phyloP scores from a whole-genome alignment of 495 filamentous ascomycete genomes.

The Penicillium verhagenii region DNA sequence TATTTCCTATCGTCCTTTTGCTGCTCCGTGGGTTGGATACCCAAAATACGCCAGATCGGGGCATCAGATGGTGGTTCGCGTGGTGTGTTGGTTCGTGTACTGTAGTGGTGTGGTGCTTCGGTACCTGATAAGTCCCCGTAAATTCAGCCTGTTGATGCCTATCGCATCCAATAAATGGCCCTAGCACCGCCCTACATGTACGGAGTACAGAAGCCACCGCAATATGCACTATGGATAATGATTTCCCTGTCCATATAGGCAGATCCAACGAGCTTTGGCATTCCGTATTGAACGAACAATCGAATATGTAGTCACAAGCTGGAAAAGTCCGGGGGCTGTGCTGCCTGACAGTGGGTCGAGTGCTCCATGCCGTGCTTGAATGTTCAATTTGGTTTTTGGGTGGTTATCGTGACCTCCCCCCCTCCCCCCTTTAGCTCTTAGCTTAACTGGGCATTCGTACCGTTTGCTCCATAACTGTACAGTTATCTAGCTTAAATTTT shows the following conservation, averaged over 20 bases:
- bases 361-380: slow-evolving; percentile 4
- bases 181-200: no score
- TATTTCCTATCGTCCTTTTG: no score
- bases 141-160: no score
- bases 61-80: not conserved
- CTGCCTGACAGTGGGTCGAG: slow-evolving; percentile 7
- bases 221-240: not conserved
- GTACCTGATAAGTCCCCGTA: no score
- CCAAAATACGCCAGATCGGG: not conserved
- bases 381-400: not conserved
- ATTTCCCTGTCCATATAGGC: not conserved
- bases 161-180: no score
- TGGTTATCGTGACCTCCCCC: slow-evolving; percentile 2
- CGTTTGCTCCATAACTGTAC: no score
- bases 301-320: not conserved
- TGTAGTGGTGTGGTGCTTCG: no score
- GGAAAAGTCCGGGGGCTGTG: not conserved
- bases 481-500: not conserved
- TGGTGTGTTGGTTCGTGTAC: not conserved
- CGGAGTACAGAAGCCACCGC: not conserved
- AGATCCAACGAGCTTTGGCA: not conserved
- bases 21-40: no score
- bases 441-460: not conserved
- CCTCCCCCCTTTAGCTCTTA: no score
- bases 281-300: no score